These are phyloP conservation scores for Ceratocystis alfenasii DNA, from an alignment of 2,329 filamentous ascomycete species.

Conservation along the genomic window DNA sequence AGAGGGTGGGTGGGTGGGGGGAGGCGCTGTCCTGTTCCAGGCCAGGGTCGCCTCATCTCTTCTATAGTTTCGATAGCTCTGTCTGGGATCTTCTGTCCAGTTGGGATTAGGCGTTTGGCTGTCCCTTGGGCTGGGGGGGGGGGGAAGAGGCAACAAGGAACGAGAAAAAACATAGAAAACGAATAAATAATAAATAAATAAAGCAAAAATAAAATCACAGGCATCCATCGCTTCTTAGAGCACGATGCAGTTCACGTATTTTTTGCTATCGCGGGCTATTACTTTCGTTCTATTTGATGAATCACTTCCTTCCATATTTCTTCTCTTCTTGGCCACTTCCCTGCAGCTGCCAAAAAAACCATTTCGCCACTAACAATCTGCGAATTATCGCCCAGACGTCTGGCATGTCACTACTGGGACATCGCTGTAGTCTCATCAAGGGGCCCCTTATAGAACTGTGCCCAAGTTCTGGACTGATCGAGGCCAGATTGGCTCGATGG, in stretches of 20 bases:
- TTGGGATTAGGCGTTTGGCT: neutral
- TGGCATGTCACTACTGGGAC: neutral
- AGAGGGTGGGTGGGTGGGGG: neutral
- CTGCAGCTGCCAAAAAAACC: neutral
- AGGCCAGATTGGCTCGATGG: neutral
- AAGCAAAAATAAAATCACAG: no score
- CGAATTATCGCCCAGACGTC: no score
- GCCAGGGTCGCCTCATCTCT: neutral
- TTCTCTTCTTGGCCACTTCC: neutral
- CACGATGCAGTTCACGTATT: neutral
- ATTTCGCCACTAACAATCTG: neutral
- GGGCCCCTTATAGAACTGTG: conserved; percentile 2
- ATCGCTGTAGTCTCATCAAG: neutral
- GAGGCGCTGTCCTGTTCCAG: neutral
- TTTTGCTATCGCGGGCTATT: neutral
- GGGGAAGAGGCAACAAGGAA: no score
- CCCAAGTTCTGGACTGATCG: neutral
- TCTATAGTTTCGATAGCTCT: neutral
- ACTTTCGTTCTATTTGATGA: neutral
- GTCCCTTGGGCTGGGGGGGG: neutral
- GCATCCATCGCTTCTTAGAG: neutral
- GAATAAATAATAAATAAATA: no score
- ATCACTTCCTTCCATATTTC: neutral
- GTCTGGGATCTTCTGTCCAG: neutral
- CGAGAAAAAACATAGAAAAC: no score